These are phyloP conservation scores for Samsoniella hepiali DNA, from an alignment of 2,329 filamentous ascomycete genomes.

Conservation along the genomic window DNA sequence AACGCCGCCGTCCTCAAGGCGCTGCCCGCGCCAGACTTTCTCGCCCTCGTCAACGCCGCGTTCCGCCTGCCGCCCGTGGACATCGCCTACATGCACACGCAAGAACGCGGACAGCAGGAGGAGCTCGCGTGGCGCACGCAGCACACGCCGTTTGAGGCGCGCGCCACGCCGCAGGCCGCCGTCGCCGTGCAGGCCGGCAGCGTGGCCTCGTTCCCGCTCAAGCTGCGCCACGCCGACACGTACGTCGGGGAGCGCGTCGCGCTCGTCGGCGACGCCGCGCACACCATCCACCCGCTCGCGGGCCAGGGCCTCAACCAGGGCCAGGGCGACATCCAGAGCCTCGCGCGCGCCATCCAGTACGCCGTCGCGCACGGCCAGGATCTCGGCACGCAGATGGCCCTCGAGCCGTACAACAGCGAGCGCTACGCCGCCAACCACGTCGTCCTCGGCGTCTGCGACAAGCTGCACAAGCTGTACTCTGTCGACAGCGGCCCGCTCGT, in stretches of 20 bases:
- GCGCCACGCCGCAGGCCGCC: constrained; percentile 62
- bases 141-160: constrained; percentile 58
- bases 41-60: constrained; percentile 87
- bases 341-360: constrained; percentile 70
- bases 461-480: constrained; percentile 90
- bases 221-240: constrained; percentile 87
- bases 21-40: constrained; percentile 68
- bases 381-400: constrained; percentile 70
- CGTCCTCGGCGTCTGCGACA: constrained; percentile 77
- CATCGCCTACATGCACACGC: constrained; percentile 75
- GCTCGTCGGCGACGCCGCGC: constrained; percentile 89
- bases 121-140: constrained; percentile 81
- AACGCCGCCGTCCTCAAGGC: constrained; percentile 77
- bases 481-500: constrained; percentile 76
- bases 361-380: constrained; percentile 83
- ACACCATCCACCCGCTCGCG: constrained; percentile 90
- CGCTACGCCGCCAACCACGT: constrained; percentile 79
- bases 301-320: constrained; percentile 95
- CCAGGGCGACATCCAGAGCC: constrained; percentile 79
- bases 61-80: constrained; percentile 81
- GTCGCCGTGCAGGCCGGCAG: constrained; percentile 72
- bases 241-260: constrained; percentile 90
- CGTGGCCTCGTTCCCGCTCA: constrained; percentile 86
- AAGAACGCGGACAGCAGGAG: constrained; percentile 55
- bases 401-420: constrained; percentile 79